A percentile compares a stretch with the other conserved stretches of the same genome.
phyloP scores from a whole-genome alignment of 805 yeast species.

The Saturnispora dispora region DNA sequence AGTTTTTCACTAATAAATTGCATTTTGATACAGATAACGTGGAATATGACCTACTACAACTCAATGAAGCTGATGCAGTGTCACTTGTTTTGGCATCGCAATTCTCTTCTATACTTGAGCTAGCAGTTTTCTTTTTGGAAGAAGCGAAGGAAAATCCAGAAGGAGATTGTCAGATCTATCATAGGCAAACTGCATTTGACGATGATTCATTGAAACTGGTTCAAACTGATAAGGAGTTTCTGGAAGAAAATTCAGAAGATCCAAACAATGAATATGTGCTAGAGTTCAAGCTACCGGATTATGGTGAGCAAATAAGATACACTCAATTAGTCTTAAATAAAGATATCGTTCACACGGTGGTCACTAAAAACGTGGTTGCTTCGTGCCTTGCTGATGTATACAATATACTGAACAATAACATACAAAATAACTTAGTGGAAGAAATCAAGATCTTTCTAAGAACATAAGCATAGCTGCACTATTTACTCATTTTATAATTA shows the following conservation, averaged over 20 bases:
- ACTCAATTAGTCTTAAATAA: slow-evolving; percentile 27
- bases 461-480: not conserved
- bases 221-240: slow-evolving; percentile 17
- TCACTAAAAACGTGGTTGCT: slow-evolving; percentile 37
- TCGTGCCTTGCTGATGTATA: slow-evolving; percentile 10
- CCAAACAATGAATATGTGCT: slow-evolving; percentile 22
- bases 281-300: slow-evolving; percentile 23
- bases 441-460: slow-evolving; percentile 22
- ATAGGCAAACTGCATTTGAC: slow-evolving; percentile 32
- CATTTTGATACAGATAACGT: slow-evolving; percentile 10
- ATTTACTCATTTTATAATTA: not conserved
- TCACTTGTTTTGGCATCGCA: slow-evolving; percentile 17
- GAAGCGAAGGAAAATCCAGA: slow-evolving; percentile 55
- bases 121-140: slow-evolving; percentile 44
- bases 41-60: slow-evolving; percentile 22
- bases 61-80: slow-evolving; percentile 16
- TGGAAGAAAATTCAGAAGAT: slow-evolving; percentile 15
- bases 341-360: slow-evolving; percentile 49
- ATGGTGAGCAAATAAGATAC: slow-evolving; percentile 36
- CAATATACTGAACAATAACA: slow-evolving; percentile 25
- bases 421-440: slow-evolving; percentile 26
- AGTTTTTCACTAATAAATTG: slow-evolving; percentile 1
- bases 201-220: slow-evolving; percentile 25
- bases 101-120: slow-evolving; percentile 23
- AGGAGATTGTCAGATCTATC: slow-evolving; percentile 52